phyloP scores from a whole-genome alignment of 164 flowering plant genomes.

The Hamamelis virginiana region DNA sequence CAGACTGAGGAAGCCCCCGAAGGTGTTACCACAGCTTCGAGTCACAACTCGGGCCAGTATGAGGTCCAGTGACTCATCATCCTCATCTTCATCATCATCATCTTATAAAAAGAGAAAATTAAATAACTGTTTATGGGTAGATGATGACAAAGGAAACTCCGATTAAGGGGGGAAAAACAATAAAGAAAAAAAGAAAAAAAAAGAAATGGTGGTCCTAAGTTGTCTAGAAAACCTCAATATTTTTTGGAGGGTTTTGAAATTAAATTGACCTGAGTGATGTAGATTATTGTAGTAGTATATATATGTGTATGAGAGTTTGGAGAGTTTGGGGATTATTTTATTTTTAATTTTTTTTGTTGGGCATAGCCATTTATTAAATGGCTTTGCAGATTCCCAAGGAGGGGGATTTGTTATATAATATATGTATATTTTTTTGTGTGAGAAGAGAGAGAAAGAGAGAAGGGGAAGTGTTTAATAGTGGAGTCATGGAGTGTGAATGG shows the following conservation, averaged over 20 bases:
- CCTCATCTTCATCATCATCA: slow-evolving; percentile 41
- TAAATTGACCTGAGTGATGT: slow-evolving; percentile 31
- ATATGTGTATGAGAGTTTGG: slow-evolving; percentile 24
- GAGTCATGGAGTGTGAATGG: slow-evolving; percentile 35
- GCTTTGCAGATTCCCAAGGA: slow-evolving; percentile 92
- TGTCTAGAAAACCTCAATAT: slow-evolving; percentile 35
- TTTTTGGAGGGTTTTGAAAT: slow-evolving; percentile 39
- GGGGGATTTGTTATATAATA: slow-evolving; percentile 34
- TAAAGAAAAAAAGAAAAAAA: neutral
- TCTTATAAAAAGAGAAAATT: slow-evolving; percentile 71
- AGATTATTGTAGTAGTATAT: slow-evolving; percentile 31
- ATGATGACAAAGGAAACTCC: slow-evolving; percentile 48
- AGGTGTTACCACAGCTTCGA: slow-evolving; percentile 50
- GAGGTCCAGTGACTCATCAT: slow-evolving; percentile 42
- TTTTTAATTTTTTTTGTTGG: slow-evolving; percentile 28
- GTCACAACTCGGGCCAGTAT: slow-evolving; percentile 43
- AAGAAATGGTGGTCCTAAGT: slow-evolving; percentile 32
- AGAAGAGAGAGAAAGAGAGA: slow-evolving; percentile 16
- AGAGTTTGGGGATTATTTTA: slow-evolving; percentile 19
- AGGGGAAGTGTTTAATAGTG: slow-evolving; percentile 22
- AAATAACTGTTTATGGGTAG: slow-evolving; percentile 51
- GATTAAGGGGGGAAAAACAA: slow-evolving; percentile 15
- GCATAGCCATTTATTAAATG: slow-evolving; percentile 36
- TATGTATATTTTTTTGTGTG: slow-evolving; percentile 15
- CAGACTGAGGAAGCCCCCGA: slow-evolving; percentile 36